phyloP scores from a whole-genome alignment of 1,284 basidiomycete species.

The Cryptococcus jaspeensis region DNA sequence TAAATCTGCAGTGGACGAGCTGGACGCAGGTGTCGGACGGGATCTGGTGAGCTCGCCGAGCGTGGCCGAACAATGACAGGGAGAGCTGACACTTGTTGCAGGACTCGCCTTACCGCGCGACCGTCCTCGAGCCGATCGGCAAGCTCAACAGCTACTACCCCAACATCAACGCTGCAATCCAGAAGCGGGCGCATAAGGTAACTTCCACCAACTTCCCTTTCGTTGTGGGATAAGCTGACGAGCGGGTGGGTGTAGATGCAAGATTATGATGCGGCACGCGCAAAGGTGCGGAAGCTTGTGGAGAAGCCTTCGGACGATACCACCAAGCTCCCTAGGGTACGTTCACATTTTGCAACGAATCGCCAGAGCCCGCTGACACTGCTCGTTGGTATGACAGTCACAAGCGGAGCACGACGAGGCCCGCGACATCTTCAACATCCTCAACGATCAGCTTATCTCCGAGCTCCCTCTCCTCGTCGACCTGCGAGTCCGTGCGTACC shows the following conservation, averaged over 20 bases:
- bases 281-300: slow-evolving; percentile 80
- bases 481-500: slow-evolving; percentile 71
- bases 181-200: slow-evolving; percentile 97
- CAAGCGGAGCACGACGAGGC: slow-evolving; percentile 94
- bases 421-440: slow-evolving; percentile 85
- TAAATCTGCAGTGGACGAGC: slow-evolving; percentile 89
- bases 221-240: not conserved
- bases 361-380: slow-evolving; percentile 1
- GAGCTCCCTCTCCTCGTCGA: slow-evolving; percentile 93
- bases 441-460: slow-evolving; percentile 86
- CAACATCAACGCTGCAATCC: slow-evolving; percentile 87
- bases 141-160: slow-evolving; percentile 97
- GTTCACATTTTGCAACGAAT: slow-evolving; percentile 20
- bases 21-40: slow-evolving; percentile 78
- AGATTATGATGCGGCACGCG: slow-evolving; percentile 91
- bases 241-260: slow-evolving; percentile 61
- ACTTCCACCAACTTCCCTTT: not conserved
- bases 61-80: no score
- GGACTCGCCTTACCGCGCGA: slow-evolving; percentile 92
- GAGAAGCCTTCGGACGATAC: slow-evolving; percentile 95
- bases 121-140: slow-evolving; percentile 90
- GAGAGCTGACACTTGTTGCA: slow-evolving; percentile 51
- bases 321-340: slow-evolving; percentile 78
- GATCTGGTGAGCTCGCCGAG: slow-evolving; percentile 70
- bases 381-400: slow-evolving; percentile 53